These are phyloP conservation scores for Tricholomella constricta DNA, from an alignment of 768 basidiomycete genomes.

Conservation along the genomic window DNA sequence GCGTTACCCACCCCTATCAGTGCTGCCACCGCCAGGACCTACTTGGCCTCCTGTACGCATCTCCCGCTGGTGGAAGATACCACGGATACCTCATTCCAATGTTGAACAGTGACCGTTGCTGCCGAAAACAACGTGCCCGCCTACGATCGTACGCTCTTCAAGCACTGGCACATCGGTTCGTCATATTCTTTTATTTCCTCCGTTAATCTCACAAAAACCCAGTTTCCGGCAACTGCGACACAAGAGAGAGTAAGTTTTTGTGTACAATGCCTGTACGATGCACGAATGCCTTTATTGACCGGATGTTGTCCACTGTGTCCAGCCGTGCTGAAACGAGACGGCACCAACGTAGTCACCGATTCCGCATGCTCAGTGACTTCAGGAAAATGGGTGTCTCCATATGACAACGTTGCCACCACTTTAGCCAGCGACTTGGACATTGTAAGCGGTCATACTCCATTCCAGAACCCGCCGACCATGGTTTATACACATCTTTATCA, in stretches of 20 bases:
- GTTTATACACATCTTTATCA: no score
- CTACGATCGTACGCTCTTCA: slow-evolving; percentile 42
- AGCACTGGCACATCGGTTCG: slow-evolving; percentile 51
- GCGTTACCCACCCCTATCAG: slow-evolving; percentile 37
- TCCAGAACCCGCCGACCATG: no score
- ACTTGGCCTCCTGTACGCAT: slow-evolving; percentile 34
- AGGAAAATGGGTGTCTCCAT: slow-evolving; percentile 29
- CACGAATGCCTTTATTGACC: no score
- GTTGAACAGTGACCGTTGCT: slow-evolving; percentile 34
- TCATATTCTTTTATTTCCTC: background rate
- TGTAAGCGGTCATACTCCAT: slow-evolving; percentile 26
- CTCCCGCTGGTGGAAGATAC: background rate
- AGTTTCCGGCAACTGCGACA: slow-evolving; percentile 56
- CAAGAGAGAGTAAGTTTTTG: slow-evolving; percentile 46
- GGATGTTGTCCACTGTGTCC: slow-evolving; percentile 48
- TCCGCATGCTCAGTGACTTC: slow-evolving; percentile 44
- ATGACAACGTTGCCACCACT: slow-evolving; percentile 47
- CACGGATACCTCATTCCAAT: background rate
- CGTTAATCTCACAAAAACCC: background rate
- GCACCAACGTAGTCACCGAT: slow-evolving; percentile 43
- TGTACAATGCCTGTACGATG: slow-evolving; percentile 1
- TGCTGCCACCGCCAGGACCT: slow-evolving; percentile 34
- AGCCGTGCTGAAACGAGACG: slow-evolving; percentile 50
- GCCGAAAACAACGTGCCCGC: slow-evolving; percentile 34
- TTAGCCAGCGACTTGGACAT: slow-evolving; percentile 53